A percentile compares a stretch with the other conserved stretches of the same genome.
These are phyloP conservation scores for Spirogloea muscicola DNA, from an alignment of 139 green algal species.

Conservation along the genomic window DNA sequence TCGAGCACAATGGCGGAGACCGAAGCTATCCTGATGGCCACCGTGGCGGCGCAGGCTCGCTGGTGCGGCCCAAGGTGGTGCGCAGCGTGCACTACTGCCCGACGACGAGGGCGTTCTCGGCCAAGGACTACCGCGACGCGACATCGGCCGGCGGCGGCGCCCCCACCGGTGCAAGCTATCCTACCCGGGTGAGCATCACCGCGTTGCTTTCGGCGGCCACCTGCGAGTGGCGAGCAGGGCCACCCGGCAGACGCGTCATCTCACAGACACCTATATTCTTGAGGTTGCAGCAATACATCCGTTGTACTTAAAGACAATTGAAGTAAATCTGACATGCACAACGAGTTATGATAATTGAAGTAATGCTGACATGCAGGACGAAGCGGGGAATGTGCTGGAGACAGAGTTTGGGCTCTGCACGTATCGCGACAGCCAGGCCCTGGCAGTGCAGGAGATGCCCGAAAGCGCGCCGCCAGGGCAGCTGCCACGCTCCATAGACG, in stretches of 20 bases:
- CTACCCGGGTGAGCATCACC: conserved; percentile 63
- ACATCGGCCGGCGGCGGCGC: no score
- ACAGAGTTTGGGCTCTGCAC: conserved; percentile 91
- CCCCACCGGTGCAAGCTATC: conserved; percentile 69
- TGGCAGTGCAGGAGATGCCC: conserved; percentile 93
- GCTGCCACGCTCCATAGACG: conserved; percentile 79
- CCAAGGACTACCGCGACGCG: conserved; percentile 82
- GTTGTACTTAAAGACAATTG: no score
- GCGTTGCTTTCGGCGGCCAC: no score
- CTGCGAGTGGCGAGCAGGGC: no score
- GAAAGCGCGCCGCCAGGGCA: conserved; percentile 93
- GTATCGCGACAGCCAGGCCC: conserved; percentile 79
- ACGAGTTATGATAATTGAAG: no score
- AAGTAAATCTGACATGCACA: no score
- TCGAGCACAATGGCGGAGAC: no score
- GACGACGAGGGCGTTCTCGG: conserved; percentile 63
- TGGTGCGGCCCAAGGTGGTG: conserved; percentile 86
- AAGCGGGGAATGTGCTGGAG: conserved; percentile 76
- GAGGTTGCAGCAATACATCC: no score
- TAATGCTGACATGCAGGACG: conserved; percentile 57
- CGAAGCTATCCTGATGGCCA: no score
- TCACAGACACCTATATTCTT: no score
- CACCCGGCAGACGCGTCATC: no score
- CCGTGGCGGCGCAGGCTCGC: conserved; percentile 57
- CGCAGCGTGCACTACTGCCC: conserved; percentile 86